These are phyloP conservation scores for Trichopus zeylanicus DNA, from an alignment of 116 monocot species.

Conservation along the genomic window DNA sequence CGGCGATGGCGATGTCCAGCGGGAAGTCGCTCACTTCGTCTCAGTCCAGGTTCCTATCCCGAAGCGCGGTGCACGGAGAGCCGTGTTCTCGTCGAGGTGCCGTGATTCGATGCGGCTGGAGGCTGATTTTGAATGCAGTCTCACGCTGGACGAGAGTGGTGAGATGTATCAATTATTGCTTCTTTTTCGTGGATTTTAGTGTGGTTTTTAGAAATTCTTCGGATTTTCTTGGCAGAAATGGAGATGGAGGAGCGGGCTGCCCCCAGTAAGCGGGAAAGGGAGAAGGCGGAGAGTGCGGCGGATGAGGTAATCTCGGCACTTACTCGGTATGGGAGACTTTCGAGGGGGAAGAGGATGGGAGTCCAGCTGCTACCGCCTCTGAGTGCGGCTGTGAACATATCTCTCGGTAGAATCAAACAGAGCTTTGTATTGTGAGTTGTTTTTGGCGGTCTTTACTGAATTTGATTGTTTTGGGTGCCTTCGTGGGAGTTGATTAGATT, in stretches of 20 bases:
- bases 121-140: slow-evolving; percentile 21
- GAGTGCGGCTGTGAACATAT: slow-evolving; percentile 58
- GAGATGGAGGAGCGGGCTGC: slow-evolving; percentile 54
- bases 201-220: not conserved
- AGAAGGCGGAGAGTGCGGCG: slow-evolving; percentile 52
- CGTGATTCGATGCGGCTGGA: slow-evolving; percentile 45
- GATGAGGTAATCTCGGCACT: slow-evolving; percentile 51
- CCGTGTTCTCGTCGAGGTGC: slow-evolving; percentile 27
- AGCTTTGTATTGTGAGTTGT: slow-evolving; percentile 99
- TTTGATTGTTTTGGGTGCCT: not conserved
- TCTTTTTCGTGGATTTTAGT: not conserved
- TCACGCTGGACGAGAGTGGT: slow-evolving; percentile 37
- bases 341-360: slow-evolving; percentile 35
- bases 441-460: slow-evolving; percentile 19
- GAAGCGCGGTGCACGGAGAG: slow-evolving; percentile 1
- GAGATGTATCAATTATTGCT: not conserved
- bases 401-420: slow-evolving; percentile 98
- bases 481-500: not conserved
- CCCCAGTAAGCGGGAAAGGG: slow-evolving; percentile 63
- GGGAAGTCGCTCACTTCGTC: slow-evolving; percentile 74
- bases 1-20: slow-evolving; percentile 40
- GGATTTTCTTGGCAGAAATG: slow-evolving; percentile 29
- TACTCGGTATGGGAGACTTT: slow-evolving; percentile 56
- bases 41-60: slow-evolving; percentile 77
- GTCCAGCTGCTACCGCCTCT: slow-evolving; percentile 25